Percentiles rank a stretch among this genome's conserved stretches.
phyloP scores from a whole-genome alignment of 2,329 filamentous ascomycete species.

The Penicillium corylophilum region DNA sequence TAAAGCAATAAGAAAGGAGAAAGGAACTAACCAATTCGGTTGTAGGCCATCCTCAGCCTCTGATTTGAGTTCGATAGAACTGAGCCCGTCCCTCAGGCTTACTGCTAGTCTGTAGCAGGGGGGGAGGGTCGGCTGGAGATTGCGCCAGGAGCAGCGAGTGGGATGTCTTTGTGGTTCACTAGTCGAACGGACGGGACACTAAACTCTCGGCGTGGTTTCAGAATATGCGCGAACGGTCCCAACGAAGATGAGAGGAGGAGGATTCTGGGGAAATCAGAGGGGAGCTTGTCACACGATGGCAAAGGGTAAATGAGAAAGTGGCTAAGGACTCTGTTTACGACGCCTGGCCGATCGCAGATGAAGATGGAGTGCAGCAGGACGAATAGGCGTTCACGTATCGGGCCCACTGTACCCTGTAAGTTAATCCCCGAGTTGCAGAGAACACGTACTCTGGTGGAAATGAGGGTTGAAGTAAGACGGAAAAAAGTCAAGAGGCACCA shows the following conservation, averaged over 20 bases:
- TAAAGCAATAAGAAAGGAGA: constrained; percentile 18
- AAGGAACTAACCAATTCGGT: constrained; percentile 65
- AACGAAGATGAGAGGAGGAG: constrained; percentile 6
- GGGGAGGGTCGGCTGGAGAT: constrained; percentile 24
- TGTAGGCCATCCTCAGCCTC: constrained; percentile 58
- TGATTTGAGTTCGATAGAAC: constrained; percentile 21
- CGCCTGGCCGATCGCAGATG: constrained; percentile 20
- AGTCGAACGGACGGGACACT: constrained; percentile 13
- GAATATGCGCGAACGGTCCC: constrained; percentile 7
- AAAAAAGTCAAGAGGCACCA: background rate
- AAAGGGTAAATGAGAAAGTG: constrained; percentile 1
- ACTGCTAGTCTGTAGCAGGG: constrained; percentile 17
- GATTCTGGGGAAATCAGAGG: background rate
- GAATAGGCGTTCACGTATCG: constrained; percentile 18
- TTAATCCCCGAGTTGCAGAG: background rate
- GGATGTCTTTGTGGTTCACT: constrained; percentile 14
- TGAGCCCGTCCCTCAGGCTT: constrained; percentile 19
- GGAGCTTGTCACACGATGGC: constrained; percentile 10
- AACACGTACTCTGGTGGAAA: background rate
- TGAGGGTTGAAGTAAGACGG: background rate
- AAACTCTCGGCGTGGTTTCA: constrained; percentile 25
- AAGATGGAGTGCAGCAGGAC: constrained; percentile 16
- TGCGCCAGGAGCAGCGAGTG: constrained; percentile 28
- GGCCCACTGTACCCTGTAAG: constrained; percentile 18
- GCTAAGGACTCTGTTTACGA: constrained; percentile 26